Evolutionary conservation across 2,329 filamentous ascomycete genomes (phyloP).

Genomic region (Raffaelea albimanens): DNA sequence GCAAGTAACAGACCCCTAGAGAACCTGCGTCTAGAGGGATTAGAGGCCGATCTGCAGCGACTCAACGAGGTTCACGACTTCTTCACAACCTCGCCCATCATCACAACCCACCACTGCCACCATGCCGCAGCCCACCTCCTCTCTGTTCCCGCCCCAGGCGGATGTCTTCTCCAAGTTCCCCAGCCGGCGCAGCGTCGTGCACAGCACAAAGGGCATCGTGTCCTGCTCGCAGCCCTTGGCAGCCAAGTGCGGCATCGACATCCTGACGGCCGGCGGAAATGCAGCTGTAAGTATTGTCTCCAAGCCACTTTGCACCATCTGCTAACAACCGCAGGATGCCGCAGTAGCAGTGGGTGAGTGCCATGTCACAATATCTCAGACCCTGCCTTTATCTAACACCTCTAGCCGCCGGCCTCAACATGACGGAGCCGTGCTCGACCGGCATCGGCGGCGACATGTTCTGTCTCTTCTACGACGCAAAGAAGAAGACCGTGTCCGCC

Average conservation of each 20-base stretch:
- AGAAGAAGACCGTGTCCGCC: constrained; percentile 70
- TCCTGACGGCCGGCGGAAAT: constrained; percentile 85
- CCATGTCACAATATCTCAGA: not conserved
- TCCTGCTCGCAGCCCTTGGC: constrained; percentile 85
- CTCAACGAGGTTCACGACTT: too few species aligned
- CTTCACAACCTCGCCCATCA: too few species aligned
- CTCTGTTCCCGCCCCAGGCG: constrained; percentile 35
- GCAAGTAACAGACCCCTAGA: too few species aligned
- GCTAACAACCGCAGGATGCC: constrained; percentile 57
- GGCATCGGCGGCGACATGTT: constrained; percentile 96
- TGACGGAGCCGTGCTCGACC: constrained; percentile 87
- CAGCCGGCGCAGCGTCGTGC: constrained; percentile 82
- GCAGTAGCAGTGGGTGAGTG: constrained; percentile 68
- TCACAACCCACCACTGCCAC: not conserved
- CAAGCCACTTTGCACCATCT: not conserved
- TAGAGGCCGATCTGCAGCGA: too few species aligned
- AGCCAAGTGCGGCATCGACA: constrained; percentile 73
- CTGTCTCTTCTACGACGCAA: constrained; percentile 80
- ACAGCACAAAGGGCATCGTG: constrained; percentile 87
- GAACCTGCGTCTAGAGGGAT: too few species aligned
- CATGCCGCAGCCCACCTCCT: constrained; percentile 39
- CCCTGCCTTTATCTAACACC: not conserved
- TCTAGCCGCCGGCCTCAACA: constrained; percentile 76
- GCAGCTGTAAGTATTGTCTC: constrained; percentile 59
- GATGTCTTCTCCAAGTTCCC: constrained; percentile 46